These are phyloP conservation scores for Citrus maxima DNA, from an alignment of 345 rosid genomes.

Conservation along the genomic window DNA sequence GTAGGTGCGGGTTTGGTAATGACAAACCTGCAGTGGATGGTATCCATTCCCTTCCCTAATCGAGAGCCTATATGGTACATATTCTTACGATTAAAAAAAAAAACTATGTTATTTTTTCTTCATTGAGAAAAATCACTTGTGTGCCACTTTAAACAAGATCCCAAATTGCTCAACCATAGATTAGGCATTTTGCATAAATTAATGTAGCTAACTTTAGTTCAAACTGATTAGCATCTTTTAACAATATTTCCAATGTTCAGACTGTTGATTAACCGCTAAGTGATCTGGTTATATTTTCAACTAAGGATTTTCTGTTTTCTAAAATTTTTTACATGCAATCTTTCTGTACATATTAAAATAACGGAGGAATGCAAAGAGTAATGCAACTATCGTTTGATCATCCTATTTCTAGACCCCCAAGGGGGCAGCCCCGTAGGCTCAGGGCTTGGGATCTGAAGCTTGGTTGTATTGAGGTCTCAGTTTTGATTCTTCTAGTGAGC, in stretches of 20 bases:
- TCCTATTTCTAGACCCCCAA: not conserved
- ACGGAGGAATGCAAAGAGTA: slow-evolving; percentile 66
- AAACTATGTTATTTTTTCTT: not conserved
- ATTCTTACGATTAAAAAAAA: not conserved
- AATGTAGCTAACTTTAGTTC: not conserved
- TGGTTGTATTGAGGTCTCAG: too few relatives aligned
- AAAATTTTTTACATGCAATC: not conserved
- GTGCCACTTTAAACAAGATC: not conserved
- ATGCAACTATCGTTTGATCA: not conserved
- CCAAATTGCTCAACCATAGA: not conserved
- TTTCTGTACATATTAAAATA: slow-evolving; percentile 37
- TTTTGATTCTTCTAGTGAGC: too few relatives aligned
- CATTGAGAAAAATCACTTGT: not conserved
- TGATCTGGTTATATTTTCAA: not conserved
- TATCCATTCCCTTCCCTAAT: too few relatives aligned
- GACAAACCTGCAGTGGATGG: too few relatives aligned
- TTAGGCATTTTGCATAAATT: not conserved
- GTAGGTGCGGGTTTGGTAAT: too few relatives aligned
- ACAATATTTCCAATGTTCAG: not conserved
- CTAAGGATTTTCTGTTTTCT: not conserved
- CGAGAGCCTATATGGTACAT: not conserved
- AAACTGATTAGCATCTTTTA: not conserved
- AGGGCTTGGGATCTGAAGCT: too few relatives aligned
- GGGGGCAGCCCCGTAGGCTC: too few relatives aligned
- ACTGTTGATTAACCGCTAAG: not conserved